Evolutionary conservation across 2,329 filamentous ascomycete genomes (phyloP), one percentile per base, ranked within the genome.

Genomic region (Claviceps sp.): DNA sequence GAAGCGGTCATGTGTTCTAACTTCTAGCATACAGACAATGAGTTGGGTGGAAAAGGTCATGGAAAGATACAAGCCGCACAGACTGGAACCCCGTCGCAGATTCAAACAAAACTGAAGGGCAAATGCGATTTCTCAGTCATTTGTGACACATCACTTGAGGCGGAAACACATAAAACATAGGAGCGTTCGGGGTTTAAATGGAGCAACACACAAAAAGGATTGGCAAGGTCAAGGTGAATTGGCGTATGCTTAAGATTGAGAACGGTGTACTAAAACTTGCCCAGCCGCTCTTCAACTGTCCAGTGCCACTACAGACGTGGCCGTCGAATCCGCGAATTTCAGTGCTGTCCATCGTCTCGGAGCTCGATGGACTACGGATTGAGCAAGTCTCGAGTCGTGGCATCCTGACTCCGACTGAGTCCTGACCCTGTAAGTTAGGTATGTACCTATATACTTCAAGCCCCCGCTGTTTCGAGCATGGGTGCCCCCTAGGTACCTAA

Each of bases 371-470:
- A 57, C 54, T n/a, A 57, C 39, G 7, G 26, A 8, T 30, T 30
- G 47, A 16, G 57, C 56, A 37, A 30, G 52, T 50, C 42, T 57
- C 54, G 8, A 8, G 52, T 50, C 19, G 56, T 54, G 11, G 53
- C 2, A 4, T 50, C 24, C 44, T 42, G 17, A 4, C 8, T 22
- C 22, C 22, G 22, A 22, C 3, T 22, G 53, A 2, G 1, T 50
- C 24, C 44, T 42, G 17, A 4, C 26, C 26, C 8, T 30, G 26
- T 30, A 30, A 30, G 26, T 30, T 10, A 30, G 8, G 26, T 30
- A 10, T 0, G 1, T 30, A 30, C 26, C 26, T 30, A 22, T 47
- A 22, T 54, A 56, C 13, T 34, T 37, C 39, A 56, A 39, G 7
- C 50, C 40, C n/a, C 52, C 48, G 24, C 50, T 52, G 40, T 42